Evolutionary conservation across 228 moss, liverwort and hornwort genomes (phyloP).

Genomic region (Sphagnum fallax): DNA sequence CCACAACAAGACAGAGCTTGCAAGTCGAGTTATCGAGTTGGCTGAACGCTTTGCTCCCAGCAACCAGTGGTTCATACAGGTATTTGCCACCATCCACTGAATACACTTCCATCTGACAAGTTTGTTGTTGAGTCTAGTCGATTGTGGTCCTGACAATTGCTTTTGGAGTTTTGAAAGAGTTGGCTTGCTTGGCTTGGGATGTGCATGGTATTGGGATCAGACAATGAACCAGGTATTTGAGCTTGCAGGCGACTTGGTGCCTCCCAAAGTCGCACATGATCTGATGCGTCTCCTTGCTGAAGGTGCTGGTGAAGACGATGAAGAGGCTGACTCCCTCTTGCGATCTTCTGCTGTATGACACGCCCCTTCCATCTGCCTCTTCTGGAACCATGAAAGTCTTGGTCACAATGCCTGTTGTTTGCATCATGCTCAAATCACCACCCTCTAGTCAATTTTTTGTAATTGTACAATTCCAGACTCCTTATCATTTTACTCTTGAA

Average conservation of each 20-base stretch:
- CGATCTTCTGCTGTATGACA: conserved; percentile 79
- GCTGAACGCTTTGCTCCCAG: conserved; percentile 97
- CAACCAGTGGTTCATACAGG: conserved; percentile 99
- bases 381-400: not conserved
- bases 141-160: no score
- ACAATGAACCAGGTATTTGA: conserved; percentile 99
- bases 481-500: no score
- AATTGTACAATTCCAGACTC: not conserved
- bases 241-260: conserved; percentile 94
- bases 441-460: not conserved
- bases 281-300: conserved; percentile 97
- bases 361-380: not conserved
- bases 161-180: no score
- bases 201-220: conserved; percentile 29
- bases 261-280: conserved; percentile 90
- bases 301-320: conserved; percentile 97
- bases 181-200: not conserved
- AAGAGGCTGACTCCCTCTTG: conserved; percentile 86
- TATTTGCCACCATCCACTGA: conserved; percentile 2
- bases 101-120: no score
- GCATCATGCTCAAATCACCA: not conserved
- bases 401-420: not conserved
- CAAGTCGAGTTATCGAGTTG: conserved; percentile 86
- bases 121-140: no score
- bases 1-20: conserved; percentile 92